These are phyloP conservation scores for Alternaria burnsii DNA, from an alignment of 2,329 filamentous ascomycete species.

Conservation along the genomic window DNA sequence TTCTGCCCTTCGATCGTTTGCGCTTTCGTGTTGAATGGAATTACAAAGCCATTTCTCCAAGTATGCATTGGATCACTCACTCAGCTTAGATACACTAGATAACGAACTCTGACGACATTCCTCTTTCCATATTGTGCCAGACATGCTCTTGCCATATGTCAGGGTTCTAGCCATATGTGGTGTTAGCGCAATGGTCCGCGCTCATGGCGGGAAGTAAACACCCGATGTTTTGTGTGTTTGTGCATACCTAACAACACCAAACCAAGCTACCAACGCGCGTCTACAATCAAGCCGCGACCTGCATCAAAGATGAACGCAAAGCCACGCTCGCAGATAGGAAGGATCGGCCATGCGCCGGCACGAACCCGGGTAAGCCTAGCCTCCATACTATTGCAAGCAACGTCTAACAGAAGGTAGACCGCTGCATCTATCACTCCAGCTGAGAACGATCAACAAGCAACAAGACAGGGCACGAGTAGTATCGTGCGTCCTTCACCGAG, in stretches of 20 bases:
- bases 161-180: conserved; percentile 8
- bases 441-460: background rate
- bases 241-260: conserved; percentile 5
- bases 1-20: conserved; percentile 19
- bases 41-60: conserved; percentile 29
- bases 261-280: conserved; percentile 5
- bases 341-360: conserved; percentile 18
- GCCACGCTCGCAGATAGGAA: conserved; percentile 23
- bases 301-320: conserved; percentile 31
- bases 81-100: conserved; percentile 35
- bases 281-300: conserved; percentile 31
- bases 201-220: conserved; percentile 14
- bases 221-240: conserved; percentile 14
- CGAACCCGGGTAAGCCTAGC: conserved; percentile 13
- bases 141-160: conserved; percentile 4
- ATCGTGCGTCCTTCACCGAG: conserved; percentile 9
- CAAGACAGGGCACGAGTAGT: background rate
- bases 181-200: conserved; percentile 9
- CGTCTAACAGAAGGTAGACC: conserved; percentile 15
- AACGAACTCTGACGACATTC: conserved; percentile 17
- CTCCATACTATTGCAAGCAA: background rate
- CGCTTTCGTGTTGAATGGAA: conserved; percentile 36
- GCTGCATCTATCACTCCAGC: background rate
- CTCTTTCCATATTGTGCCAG: conserved; percentile 1
- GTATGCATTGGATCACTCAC: conserved; percentile 35